Evolutionary conservation across 1,284 basidiomycete genomes (phyloP).

Genomic region (Uromyces viciae-fabae): DNA sequence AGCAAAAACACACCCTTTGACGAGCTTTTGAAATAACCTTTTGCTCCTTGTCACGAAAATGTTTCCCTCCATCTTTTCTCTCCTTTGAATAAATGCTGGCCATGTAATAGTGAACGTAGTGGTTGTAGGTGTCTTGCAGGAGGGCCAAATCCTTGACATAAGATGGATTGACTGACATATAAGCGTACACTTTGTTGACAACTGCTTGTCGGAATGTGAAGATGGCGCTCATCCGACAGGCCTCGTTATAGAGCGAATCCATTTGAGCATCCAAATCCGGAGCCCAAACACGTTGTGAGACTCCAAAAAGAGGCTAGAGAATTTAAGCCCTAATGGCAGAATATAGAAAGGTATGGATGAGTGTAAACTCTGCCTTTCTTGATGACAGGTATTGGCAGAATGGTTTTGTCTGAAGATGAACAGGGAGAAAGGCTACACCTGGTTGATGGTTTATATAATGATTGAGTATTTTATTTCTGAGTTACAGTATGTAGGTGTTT

Average conservation of each 20-base stretch:
- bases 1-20: slow-evolving; percentile 1
- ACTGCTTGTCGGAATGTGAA: not conserved
- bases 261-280: not conserved
- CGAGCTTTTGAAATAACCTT: not conserved
- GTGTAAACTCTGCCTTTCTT: no score
- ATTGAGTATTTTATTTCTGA: no score
- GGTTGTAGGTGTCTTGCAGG: not conserved
- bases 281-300: not conserved
- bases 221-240: slow-evolving; percentile 1
- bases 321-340: no score
- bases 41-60: not conserved
- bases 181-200: not conserved
- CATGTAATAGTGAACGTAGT: slow-evolving; percentile 16
- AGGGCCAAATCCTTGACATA: not conserved
- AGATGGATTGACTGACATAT: slow-evolving; percentile 2
- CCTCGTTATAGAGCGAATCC: slow-evolving; percentile 15
- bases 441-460: no score
- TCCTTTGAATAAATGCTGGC: not conserved
- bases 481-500: no score
- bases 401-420: no score
- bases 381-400: no score
- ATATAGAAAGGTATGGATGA: no score
- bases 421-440: no score
- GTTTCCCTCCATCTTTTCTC: slow-evolving; percentile 10
- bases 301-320: no score